Percentiles rank a stretch among this genome's conserved stretches.
Conservation (phyloP, 371 early-diverging fungal genomes). For the Mucor velutinosus region DNA sequence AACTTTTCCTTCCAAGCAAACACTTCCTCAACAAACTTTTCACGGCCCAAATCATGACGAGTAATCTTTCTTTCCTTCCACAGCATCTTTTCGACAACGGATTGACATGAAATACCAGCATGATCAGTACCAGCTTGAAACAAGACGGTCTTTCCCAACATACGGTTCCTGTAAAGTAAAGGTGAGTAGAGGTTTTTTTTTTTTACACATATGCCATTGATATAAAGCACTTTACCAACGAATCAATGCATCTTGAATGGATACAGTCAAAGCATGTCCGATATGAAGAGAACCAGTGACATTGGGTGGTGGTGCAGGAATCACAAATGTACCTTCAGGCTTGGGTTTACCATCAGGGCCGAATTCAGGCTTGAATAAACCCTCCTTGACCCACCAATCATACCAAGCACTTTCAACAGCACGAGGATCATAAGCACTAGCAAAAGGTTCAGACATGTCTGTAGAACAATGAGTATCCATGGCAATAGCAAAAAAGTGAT, state of each 20-base stretch:
- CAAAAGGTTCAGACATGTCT: constrained; percentile 84
- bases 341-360: constrained; percentile 72
- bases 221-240: constrained; percentile 71
- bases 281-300: constrained; percentile 99
- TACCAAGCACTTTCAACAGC: constrained; percentile 98
- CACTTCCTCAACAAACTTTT: constrained; percentile 87
- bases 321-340: constrained; percentile 87
- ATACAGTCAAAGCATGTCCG: constrained; percentile 97
- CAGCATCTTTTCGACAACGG: constrained; percentile 97
- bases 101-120: constrained; percentile 99
- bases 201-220: not conserved
- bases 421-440: constrained; percentile 87
- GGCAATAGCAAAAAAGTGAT: too few relatives aligned
- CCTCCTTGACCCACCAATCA: constrained; percentile 91
- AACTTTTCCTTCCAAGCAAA: constrained; percentile 98
- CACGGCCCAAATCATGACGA: constrained; percentile 95
- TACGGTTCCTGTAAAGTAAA: constrained; percentile 77
- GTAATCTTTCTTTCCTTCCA: constrained; percentile 82
- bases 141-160: constrained; percentile 95
- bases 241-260: constrained; percentile 97
- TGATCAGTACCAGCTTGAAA: constrained; percentile 99
- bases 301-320: constrained; percentile 99
- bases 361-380: constrained; percentile 90
- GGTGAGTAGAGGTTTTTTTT: not conserved
- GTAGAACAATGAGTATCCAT: too few relatives aligned